Conservation (phyloP, 345 rosid species). For the Boechera divaricarpa region DNA sequence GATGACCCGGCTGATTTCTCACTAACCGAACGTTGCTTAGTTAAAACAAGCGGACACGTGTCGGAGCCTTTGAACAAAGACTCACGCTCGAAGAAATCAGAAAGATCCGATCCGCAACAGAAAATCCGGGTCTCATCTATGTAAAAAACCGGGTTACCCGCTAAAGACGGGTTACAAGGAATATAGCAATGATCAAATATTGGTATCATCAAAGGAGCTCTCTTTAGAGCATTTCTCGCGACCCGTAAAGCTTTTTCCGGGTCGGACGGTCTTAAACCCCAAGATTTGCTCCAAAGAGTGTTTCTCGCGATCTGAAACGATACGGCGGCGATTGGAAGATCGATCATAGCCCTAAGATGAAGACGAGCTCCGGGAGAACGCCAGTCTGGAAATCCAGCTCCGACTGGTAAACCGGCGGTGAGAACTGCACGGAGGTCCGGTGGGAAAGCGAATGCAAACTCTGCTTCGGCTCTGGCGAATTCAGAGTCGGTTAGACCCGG, state of each 20-base stretch:
- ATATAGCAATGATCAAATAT: constrained; percentile 91
- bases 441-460: constrained; percentile 89
- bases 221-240: constrained; percentile 83
- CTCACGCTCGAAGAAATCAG: constrained; percentile 87
- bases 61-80: constrained; percentile 64
- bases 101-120: constrained; percentile 94
- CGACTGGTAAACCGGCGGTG: constrained; percentile 83
- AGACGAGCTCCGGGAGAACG: constrained; percentile 78
- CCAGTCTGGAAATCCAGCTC: constrained; percentile 97
- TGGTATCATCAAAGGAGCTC: constrained; percentile 90
- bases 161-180: constrained; percentile 85
- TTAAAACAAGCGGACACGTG: constrained; percentile 51
- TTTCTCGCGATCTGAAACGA: constrained; percentile 88
- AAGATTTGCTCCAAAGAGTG: constrained; percentile 85
- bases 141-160: constrained; percentile 96
- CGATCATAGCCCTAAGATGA: constrained; percentile 79
- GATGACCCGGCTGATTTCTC: constrained; percentile 67
- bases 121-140: constrained; percentile 87
- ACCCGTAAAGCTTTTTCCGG: constrained; percentile 85
- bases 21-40: constrained; percentile 68
- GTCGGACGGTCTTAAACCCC: constrained; percentile 87
- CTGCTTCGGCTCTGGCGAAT: constrained; percentile 88
- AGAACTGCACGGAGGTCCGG: constrained; percentile 94
- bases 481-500: constrained; percentile 83
- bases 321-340: constrained; percentile 91